These are phyloP conservation scores for Pseudopediastrum boryanum DNA, from an alignment of 139 green algal species.

Conservation along the genomic window DNA sequence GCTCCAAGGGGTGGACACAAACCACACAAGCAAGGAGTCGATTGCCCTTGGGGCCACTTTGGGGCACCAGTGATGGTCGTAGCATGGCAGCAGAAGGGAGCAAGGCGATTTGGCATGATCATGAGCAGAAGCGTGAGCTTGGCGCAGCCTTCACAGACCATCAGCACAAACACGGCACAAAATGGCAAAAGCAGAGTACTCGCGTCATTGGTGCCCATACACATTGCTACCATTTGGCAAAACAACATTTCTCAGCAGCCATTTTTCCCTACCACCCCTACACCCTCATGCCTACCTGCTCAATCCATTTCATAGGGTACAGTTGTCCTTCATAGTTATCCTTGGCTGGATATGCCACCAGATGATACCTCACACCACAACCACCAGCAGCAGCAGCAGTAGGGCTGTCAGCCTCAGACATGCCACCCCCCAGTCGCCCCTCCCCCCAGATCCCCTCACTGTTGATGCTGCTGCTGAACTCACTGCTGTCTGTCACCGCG, in stretches of 20 bases:
- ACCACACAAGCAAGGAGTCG: too few species aligned
- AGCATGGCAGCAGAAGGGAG: too few species aligned
- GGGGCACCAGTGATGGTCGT: too few species aligned
- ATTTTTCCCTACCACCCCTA: too few species aligned
- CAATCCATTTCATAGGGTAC: conserved; percentile 67
- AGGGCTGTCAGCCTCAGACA: not conserved
- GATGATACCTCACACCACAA: conserved; percentile 30
- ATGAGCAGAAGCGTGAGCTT: too few species aligned
- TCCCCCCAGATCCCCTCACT: not conserved
- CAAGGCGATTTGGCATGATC: too few species aligned
- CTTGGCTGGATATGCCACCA: conserved; percentile 74
- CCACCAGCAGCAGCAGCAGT: not conserved
- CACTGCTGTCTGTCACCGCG: not conserved
- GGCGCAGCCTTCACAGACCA: too few species aligned
- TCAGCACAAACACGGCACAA: too few species aligned
- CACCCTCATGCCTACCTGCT: not conserved
- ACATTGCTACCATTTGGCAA: not conserved
- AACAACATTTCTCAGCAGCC: not conserved
- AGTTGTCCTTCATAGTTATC: conserved; percentile 65
- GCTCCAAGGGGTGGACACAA: too few species aligned
- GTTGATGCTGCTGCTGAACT: not conserved
- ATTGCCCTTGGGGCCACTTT: too few species aligned
- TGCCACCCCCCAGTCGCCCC: not conserved
- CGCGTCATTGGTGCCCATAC: not conserved
- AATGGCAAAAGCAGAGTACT: too few species aligned